phyloP scores from a whole-genome alignment of 352 stramenopile genomes.

The Elongisporangium prolatum region DNA sequence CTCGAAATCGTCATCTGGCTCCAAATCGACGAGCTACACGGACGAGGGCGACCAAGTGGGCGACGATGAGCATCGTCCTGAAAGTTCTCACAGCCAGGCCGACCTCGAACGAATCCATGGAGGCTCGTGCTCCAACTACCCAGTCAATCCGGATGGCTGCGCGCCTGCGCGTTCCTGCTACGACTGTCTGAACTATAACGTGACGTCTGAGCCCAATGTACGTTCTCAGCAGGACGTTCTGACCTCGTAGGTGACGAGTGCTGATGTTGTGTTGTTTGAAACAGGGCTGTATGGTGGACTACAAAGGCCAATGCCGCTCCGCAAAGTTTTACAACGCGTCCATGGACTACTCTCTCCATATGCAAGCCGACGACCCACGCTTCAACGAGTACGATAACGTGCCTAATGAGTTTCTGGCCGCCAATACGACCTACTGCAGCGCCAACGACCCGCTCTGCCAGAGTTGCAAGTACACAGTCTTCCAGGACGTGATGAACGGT shows the following conservation, averaged over 20 bases:
- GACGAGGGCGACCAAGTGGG: neutral
- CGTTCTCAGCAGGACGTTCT: neutral
- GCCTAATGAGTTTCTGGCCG: constrained; percentile 16
- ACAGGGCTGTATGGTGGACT: constrained; percentile 24
- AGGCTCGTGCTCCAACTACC: constrained; percentile 26
- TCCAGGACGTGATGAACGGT: constrained; percentile 14
- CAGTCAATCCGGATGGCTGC: constrained; percentile 15
- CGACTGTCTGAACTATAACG: constrained; percentile 28
- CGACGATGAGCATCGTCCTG: neutral
- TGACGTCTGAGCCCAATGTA: constrained; percentile 13
- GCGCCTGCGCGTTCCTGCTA: constrained; percentile 28
- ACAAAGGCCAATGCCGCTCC: constrained; percentile 19
- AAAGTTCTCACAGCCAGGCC: neutral
- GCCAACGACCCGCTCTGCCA: constrained; percentile 21
- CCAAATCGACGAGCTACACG: neutral
- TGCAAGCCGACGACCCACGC: constrained; percentile 13
- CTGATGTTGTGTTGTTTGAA: neutral
- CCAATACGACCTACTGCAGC: constrained; percentile 42
- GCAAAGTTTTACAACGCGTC: constrained; percentile 17
- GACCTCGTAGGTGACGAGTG: neutral
- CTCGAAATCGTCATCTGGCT: neutral
- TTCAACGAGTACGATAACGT: neutral
- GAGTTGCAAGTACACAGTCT: constrained; percentile 16
- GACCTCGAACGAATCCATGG: neutral
- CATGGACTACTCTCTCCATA: constrained; percentile 22